Evolutionary conservation across 148 eudicot genomes (phyloP), one percentile per base, ranked within the genome.

Genomic region (Simmondsia chinensis): DNA sequence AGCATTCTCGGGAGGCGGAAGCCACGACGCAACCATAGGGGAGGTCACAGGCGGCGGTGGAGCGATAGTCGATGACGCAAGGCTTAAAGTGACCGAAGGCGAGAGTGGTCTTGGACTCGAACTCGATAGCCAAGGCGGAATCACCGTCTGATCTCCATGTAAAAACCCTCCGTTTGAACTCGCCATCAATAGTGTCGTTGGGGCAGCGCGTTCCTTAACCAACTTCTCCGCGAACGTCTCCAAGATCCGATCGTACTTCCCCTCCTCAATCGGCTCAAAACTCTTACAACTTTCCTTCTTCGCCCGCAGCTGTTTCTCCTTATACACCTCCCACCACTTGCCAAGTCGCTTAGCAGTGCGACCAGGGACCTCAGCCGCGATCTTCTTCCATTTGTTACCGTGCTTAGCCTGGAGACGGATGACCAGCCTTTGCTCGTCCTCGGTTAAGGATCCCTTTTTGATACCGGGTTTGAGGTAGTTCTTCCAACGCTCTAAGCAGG

Each of bases 271-370:
- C 0, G 82, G 96, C 17, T 77, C 82, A 2, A 54, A 23, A 13
- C 56, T 43, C 72, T 72, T 76, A 17, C 20, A 64, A 2, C 54
- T 73, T 33, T 74, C 76, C 46, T 79, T 73, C 7, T 69, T 64
- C 4, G 71, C 84, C 36, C 96, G 46, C 34, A 70, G 74, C 4
- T 82, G 96, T 33, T 86, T 87, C 71, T 83, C 96, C 50, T 83
- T 82, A 39, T 79, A 87, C 5, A 87, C 94, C 46, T 87, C 96
- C 96, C 89, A 81, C 89, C 89, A 81, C 80, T 81, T 81, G 2
- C 86, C 86, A 0, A 79, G 60, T 25, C 86, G 52, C 58, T 75
- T 79, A 14, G 82, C 82, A 7, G 86, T 79, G 9, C 86, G 67
- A 1, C 86, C 82, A 0, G 86, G 82, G 12, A 79, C 86, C 54